Conservation (phyloP, 345 rosid species). For the Noccaea caerulescens region DNA sequence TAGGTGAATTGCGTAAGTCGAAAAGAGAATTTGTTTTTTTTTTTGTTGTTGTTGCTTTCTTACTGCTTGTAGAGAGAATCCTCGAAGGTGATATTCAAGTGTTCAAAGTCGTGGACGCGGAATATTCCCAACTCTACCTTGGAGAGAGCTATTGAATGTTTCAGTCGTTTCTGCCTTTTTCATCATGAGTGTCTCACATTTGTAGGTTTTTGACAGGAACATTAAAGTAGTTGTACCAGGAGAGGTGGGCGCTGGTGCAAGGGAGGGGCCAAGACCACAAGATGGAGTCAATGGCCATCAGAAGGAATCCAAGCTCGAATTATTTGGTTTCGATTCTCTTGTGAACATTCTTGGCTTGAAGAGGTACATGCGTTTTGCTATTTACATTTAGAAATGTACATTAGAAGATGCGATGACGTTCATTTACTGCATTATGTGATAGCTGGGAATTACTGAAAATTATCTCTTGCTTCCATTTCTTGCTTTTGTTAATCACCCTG, state of each 20-base stretch:
- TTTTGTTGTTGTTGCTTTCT: slow-evolving; percentile 1
- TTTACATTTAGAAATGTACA: background rate
- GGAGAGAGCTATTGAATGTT: slow-evolving; percentile 14
- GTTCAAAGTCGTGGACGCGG: background rate
- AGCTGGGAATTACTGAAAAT: background rate
- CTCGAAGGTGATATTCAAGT: background rate
- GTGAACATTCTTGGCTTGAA: slow-evolving; percentile 96
- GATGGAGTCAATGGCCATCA: slow-evolving; percentile 65
- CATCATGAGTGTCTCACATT: slow-evolving; percentile 31
- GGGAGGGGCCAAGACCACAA: slow-evolving; percentile 49
- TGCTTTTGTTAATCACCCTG: slow-evolving; percentile 8
- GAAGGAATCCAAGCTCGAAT: slow-evolving; percentile 77
- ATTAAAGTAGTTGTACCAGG: slow-evolving; percentile 52
- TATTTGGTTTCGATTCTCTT: slow-evolving; percentile 99
- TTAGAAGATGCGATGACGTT: slow-evolving; percentile 5
- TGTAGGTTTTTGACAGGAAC: slow-evolving; percentile 59
- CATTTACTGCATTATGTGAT: slow-evolving; percentile 8
- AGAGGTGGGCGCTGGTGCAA: slow-evolving; percentile 43
- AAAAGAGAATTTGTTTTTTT: background rate
- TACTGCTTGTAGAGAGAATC: slow-evolving; percentile 11
- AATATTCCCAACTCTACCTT: slow-evolving; percentile 13
- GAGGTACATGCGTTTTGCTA: slow-evolving; percentile 58
- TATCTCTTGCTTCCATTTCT: background rate
- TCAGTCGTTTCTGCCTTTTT: background rate
- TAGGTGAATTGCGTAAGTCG: slow-evolving; percentile 4